Percentiles rank a stretch among this genome's conserved stretches.
Evolutionary conservation across 169 alveolate genomes (phyloP).

Genomic region (Besnoitia besnoiti): DNA sequence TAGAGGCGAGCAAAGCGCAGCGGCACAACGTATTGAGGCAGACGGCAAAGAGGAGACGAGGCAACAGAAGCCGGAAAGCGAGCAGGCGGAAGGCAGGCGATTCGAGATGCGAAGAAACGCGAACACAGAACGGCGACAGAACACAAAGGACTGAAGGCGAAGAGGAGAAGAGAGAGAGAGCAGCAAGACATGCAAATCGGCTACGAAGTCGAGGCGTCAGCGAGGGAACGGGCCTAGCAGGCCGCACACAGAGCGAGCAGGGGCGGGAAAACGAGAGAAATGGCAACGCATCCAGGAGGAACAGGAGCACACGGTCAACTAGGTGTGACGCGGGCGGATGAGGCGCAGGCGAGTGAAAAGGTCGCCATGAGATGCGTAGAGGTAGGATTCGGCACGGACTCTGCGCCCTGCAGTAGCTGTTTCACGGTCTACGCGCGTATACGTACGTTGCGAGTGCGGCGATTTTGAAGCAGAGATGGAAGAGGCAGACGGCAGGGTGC

Average conservation of each 20-base stretch:
- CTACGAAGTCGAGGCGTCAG: not conserved
- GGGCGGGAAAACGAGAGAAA: not conserved
- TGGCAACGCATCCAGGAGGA: not conserved
- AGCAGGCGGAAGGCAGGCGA: too few relatives aligned
- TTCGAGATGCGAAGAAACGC: too few relatives aligned
- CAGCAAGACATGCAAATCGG: too few relatives aligned
- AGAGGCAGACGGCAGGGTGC: constrained; percentile 57
- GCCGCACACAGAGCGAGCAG: too few relatives aligned
- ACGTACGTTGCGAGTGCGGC: constrained; percentile 35
- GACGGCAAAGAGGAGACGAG: not conserved
- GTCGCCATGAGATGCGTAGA: not conserved
- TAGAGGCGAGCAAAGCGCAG: not conserved
- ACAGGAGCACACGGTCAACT: not conserved
- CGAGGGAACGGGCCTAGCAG: not conserved
- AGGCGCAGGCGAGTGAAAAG: not conserved
- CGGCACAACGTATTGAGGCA: not conserved
- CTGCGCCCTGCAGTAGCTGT: not conserved
- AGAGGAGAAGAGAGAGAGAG: too few relatives aligned
- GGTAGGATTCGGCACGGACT: too few relatives aligned
- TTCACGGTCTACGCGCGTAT: not conserved
- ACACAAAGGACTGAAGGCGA: too few relatives aligned
- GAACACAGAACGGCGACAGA: too few relatives aligned
- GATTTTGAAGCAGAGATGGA: constrained; percentile 46
- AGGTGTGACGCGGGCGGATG: not conserved
- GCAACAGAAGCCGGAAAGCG: not conserved